phyloP scores from a whole-genome alignment of 768 basidiomycete genomes.

The Cyclocybe cylindracea region DNA sequence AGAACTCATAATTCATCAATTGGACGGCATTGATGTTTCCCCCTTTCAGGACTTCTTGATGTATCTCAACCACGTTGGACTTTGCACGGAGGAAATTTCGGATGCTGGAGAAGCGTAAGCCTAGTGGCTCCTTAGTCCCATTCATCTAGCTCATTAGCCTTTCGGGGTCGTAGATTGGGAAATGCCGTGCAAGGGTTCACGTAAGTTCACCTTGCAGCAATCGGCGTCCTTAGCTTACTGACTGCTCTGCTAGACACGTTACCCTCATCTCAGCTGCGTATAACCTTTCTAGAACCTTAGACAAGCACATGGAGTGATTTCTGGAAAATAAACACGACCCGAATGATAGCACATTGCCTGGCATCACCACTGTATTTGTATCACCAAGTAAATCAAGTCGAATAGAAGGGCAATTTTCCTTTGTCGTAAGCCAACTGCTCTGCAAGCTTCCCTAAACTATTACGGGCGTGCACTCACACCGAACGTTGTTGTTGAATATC shows the following conservation, averaged over 20 bases:
- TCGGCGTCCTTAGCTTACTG: background rate
- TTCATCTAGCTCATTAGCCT: background rate
- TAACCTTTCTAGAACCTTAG: constrained; percentile 71
- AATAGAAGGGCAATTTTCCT: too few relatives aligned
- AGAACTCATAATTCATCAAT: background rate
- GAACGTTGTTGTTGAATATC: too few relatives aligned
- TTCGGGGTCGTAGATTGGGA: constrained; percentile 55
- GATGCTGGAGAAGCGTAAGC: constrained; percentile 81
- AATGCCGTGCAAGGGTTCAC: constrained; percentile 92
- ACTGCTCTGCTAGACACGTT: constrained; percentile 55
- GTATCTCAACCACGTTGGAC: constrained; percentile 84
- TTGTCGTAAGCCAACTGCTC: too few relatives aligned
- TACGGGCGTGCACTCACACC: too few relatives aligned
- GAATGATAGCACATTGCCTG: background rate
- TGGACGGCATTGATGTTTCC: background rate
- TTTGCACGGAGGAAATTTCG: constrained; percentile 86
- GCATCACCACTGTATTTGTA: too few relatives aligned
- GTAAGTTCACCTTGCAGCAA: constrained; percentile 41
- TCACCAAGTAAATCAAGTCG: too few relatives aligned
- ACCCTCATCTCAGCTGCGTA: constrained; percentile 85
- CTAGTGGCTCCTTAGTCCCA: background rate
- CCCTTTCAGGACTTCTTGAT: constrained; percentile 67
- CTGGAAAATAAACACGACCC: background rate
- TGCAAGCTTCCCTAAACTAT: too few relatives aligned
- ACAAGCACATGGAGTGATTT: constrained; percentile 3